Evolutionary conservation across 441 rosid species (phyloP).

Genomic region (Arabidopsis hybrid): DNA sequence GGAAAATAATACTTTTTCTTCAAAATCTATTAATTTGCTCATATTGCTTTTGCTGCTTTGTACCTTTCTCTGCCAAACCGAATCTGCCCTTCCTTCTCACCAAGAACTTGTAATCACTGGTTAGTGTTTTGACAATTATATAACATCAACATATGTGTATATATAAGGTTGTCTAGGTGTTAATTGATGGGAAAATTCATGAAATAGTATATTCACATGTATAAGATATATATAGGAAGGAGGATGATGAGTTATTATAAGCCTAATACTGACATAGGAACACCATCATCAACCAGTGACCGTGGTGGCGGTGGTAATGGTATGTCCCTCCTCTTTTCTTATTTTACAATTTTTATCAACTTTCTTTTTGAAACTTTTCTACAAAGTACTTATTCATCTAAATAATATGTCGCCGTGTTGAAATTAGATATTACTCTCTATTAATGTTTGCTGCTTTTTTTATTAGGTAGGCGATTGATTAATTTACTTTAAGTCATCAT

Average conservation of each 20-base stretch:
- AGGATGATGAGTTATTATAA: background rate
- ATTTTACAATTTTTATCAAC: background rate
- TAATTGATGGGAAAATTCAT: background rate
- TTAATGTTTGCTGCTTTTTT: no score
- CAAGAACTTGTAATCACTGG: background rate
- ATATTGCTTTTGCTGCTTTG: conserved; percentile 14
- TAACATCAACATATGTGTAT: background rate
- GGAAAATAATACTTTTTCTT: background rate
- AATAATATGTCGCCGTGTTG: background rate
- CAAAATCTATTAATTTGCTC: background rate
- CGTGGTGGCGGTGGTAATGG: background rate
- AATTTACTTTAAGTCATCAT: background rate
- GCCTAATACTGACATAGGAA: background rate
- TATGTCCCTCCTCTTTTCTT: background rate
- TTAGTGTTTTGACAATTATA: background rate
- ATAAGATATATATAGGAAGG: background rate
- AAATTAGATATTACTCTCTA: background rate
- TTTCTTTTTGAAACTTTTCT: no score
- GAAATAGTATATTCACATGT: background rate
- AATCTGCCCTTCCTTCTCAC: conserved; percentile 2
- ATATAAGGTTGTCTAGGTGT: background rate
- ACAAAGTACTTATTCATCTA: no score
- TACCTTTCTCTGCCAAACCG: background rate
- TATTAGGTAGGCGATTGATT: background rate
- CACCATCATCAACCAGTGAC: background rate